A percentile compares a stretch with the other conserved stretches of the same genome.
Conservation (phyloP, 257 asterid species). For the Solanum sejunctum region DNA sequence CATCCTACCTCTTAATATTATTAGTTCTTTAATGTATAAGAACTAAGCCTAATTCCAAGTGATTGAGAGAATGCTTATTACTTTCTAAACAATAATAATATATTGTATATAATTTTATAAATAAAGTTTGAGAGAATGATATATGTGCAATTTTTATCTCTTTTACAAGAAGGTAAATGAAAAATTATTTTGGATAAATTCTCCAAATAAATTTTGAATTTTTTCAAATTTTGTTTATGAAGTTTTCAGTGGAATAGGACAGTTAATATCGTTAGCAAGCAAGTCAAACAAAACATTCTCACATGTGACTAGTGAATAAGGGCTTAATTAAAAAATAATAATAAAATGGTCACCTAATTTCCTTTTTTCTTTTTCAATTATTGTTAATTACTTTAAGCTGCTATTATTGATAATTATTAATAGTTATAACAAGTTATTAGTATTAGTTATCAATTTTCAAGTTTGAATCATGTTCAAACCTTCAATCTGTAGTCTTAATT, state of each 20-base stretch:
- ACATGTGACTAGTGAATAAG: neutral
- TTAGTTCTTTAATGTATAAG: no score
- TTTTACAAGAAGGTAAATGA: neutral
- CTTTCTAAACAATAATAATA: no score
- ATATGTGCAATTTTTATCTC: no score
- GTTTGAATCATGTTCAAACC: neutral
- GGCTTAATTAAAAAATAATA: neutral
- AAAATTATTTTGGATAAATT: neutral
- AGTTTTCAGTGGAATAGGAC: neutral
- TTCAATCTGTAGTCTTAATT: no score
- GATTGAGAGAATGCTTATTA: neutral
- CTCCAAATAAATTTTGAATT: neutral
- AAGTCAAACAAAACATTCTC: neutral
- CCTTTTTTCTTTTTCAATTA: neutral
- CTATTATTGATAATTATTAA: neutral
- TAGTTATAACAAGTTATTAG: neutral
- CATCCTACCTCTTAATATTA: neutral
- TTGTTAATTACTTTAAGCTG: neutral
- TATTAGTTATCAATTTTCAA: neutral
- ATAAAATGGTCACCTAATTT: neutral
- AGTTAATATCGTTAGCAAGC: slow-evolving; percentile 47
- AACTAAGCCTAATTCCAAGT: slow-evolving; percentile 40
- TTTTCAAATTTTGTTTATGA: neutral
- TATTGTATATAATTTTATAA: no score
- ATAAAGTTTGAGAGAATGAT: no score